Evolutionary conservation across 2,329 filamentous ascomycete species (phyloP).

Genomic region (Paraconiothyrium sp.): DNA sequence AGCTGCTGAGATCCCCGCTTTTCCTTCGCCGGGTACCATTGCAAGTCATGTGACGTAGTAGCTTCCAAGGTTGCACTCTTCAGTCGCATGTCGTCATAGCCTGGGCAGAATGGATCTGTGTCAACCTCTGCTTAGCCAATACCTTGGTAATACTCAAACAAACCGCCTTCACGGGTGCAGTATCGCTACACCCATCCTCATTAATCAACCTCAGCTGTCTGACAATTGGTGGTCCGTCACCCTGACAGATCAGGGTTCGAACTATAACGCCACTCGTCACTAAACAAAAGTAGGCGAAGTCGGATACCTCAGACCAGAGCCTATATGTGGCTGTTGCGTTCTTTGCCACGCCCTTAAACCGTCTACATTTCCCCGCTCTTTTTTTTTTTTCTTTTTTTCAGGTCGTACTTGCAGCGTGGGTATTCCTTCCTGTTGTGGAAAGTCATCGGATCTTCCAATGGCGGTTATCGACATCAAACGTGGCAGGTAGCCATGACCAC

Average conservation of each 20-base stretch:
- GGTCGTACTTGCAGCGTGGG: background rate
- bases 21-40: background rate
- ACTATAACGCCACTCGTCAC: background rate
- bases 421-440: background rate
- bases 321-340: background rate
- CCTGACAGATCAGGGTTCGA: too few species aligned
- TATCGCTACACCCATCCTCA: background rate
- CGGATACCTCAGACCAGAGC: background rate
- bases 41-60: constrained; percentile 4
- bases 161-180: background rate
- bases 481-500: background rate
- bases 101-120: background rate
- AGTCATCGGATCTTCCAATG: background rate
- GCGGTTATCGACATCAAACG: background rate
- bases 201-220: background rate
- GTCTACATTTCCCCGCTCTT: background rate
- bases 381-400: background rate
- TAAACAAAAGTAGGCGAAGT: background rate
- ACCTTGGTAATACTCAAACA: background rate
- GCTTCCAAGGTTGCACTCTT: too few species aligned
- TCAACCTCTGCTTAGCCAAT: background rate
- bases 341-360: background rate
- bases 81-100: background rate
- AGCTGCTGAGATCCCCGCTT: background rate
- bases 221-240: too few species aligned